phyloP scores from a whole-genome alignment of 2,329 filamentous ascomycete genomes.

The Colletotrichum caudatum region DNA sequence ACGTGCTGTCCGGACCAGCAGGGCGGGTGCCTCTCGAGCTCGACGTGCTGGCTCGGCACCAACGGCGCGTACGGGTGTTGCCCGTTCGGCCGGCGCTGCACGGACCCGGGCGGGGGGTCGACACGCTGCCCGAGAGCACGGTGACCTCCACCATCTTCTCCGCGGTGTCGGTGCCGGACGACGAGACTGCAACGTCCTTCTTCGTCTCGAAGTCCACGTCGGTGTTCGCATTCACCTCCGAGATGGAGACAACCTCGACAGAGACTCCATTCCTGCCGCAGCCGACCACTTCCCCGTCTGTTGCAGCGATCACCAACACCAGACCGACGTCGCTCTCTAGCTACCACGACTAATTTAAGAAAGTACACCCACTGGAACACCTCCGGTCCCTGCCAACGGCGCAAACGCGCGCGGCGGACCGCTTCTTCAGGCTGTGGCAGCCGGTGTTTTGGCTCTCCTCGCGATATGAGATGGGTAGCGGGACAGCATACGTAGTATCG shows the following conservation, averaged over 20 bases:
- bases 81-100: conserved; percentile 46
- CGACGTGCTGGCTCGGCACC: conserved; percentile 45
- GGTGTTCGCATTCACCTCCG: conserved; percentile 10
- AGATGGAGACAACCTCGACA: not conserved
- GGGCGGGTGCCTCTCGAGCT: conserved; percentile 46
- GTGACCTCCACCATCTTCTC: conserved; percentile 11
- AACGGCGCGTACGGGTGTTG: conserved; percentile 50
- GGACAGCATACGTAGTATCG: not conserved
- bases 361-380: not conserved
- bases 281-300: not conserved
- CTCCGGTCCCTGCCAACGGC: conserved; percentile 25
- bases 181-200: conserved; percentile 6
- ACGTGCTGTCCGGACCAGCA: conserved; percentile 48
- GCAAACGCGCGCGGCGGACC: conserved; percentile 5
- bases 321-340: not conserved
- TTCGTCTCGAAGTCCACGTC: not conserved
- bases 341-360: not conserved
- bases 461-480: conserved; percentile 1
- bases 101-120: conserved; percentile 47
- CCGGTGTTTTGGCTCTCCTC: conserved; percentile 10
- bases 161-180: conserved; percentile 13
- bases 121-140: conserved; percentile 21
- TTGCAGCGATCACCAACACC: not conserved
- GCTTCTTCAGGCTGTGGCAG: conserved; percentile 11
- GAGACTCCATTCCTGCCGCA: not conserved